phyloP scores from a whole-genome alignment of 2,329 filamentous ascomycete species.

The Cytospora mali region DNA sequence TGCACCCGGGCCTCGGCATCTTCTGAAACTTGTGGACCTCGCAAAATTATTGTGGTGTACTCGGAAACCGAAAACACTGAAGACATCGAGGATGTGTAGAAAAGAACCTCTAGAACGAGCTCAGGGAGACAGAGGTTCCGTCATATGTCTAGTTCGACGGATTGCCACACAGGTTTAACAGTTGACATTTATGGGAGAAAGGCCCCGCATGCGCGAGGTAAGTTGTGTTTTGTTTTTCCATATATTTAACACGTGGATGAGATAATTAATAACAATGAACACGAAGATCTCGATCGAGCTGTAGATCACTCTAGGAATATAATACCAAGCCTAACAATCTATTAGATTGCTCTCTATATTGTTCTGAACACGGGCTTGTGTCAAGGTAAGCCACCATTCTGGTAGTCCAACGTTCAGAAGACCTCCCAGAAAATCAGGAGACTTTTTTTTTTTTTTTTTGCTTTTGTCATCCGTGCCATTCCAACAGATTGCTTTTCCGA shows the following conservation, averaged over 20 bases:
- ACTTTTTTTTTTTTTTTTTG: neutral
- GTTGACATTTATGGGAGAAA: slow-evolving; percentile 9
- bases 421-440: slow-evolving; percentile 9
- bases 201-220: neutral
- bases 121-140: slow-evolving; percentile 12
- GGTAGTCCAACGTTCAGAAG: slow-evolving; percentile 10
- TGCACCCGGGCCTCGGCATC: neutral
- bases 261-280: neutral
- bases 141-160: slow-evolving; percentile 5
- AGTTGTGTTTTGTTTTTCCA: too few relatives aligned
- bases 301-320: neutral
- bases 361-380: neutral
- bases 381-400: slow-evolving; percentile 1
- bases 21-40: neutral
- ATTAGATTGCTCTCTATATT: neutral
- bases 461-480: slow-evolving; percentile 4
- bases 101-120: slow-evolving; percentile 1
- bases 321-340: neutral
- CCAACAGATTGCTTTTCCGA: slow-evolving; percentile 16
- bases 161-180: slow-evolving; percentile 7
- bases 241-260: too few relatives aligned
- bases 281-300: slow-evolving; percentile 7
- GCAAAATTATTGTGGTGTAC: too few relatives aligned
- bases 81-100: slow-evolving; percentile 1
- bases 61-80: too few relatives aligned